Evolutionary conservation across 2,329 filamentous ascomycete genomes (phyloP).

Genomic region (Penicillium expansum): DNA sequence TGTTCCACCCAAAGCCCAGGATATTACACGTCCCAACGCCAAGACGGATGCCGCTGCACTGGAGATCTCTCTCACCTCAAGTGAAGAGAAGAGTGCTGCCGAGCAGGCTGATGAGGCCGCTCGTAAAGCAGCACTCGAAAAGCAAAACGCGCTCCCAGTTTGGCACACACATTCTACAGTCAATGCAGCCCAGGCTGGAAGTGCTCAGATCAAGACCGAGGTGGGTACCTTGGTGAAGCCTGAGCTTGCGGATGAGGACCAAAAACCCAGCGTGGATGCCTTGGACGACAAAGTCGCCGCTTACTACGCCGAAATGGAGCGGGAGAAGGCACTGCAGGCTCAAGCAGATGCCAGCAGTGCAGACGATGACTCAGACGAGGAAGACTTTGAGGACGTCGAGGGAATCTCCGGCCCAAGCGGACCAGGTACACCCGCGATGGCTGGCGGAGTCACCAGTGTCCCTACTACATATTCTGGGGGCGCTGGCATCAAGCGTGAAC

Average conservation of each 20-base stretch:
- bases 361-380: slow-evolving; percentile 43
- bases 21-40: slow-evolving; percentile 42
- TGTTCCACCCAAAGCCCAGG: slow-evolving; percentile 39
- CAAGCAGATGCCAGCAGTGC: slow-evolving; percentile 42
- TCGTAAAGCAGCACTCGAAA: slow-evolving; percentile 49
- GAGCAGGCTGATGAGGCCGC: slow-evolving; percentile 49
- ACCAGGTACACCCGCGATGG: slow-evolving; percentile 34
- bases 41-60: slow-evolving; percentile 46
- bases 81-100: slow-evolving; percentile 49
- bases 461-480: slow-evolving; percentile 21
- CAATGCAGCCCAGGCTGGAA: slow-evolving; percentile 27
- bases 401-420: slow-evolving; percentile 38
- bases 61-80: slow-evolving; percentile 50
- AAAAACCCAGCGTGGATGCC: slow-evolving; percentile 42
- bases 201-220: slow-evolving; percentile 31
- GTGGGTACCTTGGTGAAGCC: slow-evolving; percentile 35
- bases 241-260: slow-evolving; percentile 44
- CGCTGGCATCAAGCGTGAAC: slow-evolving; percentile 38
- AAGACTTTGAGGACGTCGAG: slow-evolving; percentile 47
- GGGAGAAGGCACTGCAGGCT: slow-evolving; percentile 43
- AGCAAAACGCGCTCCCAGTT: slow-evolving; percentile 52
- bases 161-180: slow-evolving; percentile 55
- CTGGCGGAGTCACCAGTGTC: slow-evolving; percentile 28
- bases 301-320: slow-evolving; percentile 48
- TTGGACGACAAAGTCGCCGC: slow-evolving; percentile 48